A percentile compares a stretch with the other conserved stretches of the same genome.
These are phyloP conservation scores for Lentinula edodes DNA, from an alignment of 768 basidiomycete genomes.

Conservation along the genomic window DNA sequence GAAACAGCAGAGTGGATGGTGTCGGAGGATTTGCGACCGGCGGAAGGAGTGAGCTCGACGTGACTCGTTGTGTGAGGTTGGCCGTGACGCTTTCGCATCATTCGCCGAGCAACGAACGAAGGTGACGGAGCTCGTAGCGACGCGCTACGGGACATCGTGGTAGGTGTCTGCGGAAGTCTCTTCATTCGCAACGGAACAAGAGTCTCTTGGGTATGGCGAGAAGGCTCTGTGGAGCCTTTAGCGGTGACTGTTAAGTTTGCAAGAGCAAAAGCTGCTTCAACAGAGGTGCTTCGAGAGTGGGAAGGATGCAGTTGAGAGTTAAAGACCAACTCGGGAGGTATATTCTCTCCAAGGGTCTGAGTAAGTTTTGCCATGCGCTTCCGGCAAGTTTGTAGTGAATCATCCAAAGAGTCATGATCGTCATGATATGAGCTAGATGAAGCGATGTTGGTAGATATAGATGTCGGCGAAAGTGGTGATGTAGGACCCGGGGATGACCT, in stretches of 20 bases:
- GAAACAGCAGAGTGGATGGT: neutral
- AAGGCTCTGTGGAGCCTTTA: neutral
- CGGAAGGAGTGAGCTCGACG: neutral
- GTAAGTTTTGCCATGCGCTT: conserved; percentile 53
- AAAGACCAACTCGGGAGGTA: conserved; percentile 52
- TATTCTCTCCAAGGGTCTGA: conserved; percentile 52
- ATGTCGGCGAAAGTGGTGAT: conserved; percentile 2
- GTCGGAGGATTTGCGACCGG: conserved; percentile 3
- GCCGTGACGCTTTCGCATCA: neutral
- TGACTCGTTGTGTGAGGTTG: neutral
- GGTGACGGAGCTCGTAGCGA: neutral
- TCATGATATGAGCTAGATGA: conserved; percentile 2
- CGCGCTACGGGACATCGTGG: neutral
- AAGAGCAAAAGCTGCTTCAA: neutral
- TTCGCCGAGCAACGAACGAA: neutral
- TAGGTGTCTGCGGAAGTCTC: neutral
- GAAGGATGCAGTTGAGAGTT: conserved; percentile 9
- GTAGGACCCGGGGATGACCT: neutral
- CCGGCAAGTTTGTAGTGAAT: conserved; percentile 20
- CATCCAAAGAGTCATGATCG: conserved; percentile 9
- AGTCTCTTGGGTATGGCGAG: neutral
- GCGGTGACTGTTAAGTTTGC: neutral
- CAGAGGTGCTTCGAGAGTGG: neutral
- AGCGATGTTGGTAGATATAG: neutral
- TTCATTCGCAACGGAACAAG: neutral